Percentiles rank a stretch among this genome's conserved stretches.
Conservation (phyloP, 352 stramenopile genomes). For the Pythium phragmitis region DNA sequence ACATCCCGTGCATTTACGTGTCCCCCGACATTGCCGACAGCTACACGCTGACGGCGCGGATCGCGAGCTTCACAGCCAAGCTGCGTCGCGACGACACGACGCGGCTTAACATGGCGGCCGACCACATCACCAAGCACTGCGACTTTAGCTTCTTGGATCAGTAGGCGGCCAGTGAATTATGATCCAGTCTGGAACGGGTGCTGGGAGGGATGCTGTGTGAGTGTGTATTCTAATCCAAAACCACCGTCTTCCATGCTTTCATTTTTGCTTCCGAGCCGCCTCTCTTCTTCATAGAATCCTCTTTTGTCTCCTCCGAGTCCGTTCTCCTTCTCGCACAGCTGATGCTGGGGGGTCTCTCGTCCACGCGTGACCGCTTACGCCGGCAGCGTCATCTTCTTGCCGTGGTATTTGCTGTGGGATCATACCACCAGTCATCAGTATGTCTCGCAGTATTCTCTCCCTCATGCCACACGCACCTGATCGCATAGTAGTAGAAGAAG, state of each 20-base stretch:
- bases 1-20: constrained; percentile 88
- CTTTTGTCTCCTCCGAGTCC: background rate
- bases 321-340: background rate
- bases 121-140: constrained; percentile 81
- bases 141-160: constrained; percentile 74
- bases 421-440: background rate
- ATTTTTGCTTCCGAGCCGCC: background rate
- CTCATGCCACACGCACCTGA: constrained; percentile 52
- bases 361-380: constrained; percentile 40
- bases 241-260: background rate
- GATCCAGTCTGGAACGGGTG: background rate
- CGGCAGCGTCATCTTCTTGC: constrained; percentile 89
- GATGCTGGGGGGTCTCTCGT: background rate
- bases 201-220: background rate
- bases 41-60: constrained; percentile 82
- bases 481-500: constrained; percentile 99
- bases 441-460: background rate
- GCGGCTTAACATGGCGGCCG: constrained; percentile 73
- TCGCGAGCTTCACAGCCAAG: constrained; percentile 83
- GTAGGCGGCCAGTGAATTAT: constrained; percentile 14
- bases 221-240: constrained; percentile 13
- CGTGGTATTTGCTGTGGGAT: constrained; percentile 78
- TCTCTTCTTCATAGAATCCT: background rate
- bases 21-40: constrained; percentile 81
- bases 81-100: constrained; percentile 70